These are phyloP conservation scores for Venustampulla echinocandica DNA, from an alignment of 495 filamentous ascomycete species.

Conservation along the genomic window DNA sequence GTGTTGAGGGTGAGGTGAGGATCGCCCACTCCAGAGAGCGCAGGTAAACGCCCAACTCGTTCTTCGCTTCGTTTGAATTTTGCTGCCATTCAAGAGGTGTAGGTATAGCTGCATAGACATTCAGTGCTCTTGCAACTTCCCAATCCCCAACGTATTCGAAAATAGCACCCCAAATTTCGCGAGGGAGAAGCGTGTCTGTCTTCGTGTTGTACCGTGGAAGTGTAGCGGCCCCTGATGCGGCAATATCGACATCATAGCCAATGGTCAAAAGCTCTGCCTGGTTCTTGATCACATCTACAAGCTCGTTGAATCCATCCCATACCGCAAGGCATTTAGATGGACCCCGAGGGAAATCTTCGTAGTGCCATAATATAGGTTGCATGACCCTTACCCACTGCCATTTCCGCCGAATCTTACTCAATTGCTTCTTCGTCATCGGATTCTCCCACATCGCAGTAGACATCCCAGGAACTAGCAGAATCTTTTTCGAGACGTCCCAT, in stretches of 20 bases:
- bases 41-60: slow-evolving; percentile 44
- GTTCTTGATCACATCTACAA: slow-evolving; percentile 59
- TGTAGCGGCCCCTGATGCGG: slow-evolving; percentile 32
- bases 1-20: slow-evolving; percentile 56
- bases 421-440: slow-evolving; percentile 72
- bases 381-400: slow-evolving; percentile 75
- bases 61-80: slow-evolving; percentile 32
- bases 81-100: slow-evolving; percentile 64
- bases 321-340: slow-evolving; percentile 40
- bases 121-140: slow-evolving; percentile 75
- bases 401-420: slow-evolving; percentile 66
- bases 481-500: slow-evolving; percentile 78
- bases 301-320: slow-evolving; percentile 59
- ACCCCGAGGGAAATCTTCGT: slow-evolving; percentile 42
- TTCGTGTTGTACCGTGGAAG: slow-evolving; percentile 14
- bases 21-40: slow-evolving; percentile 71
- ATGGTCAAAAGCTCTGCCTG: slow-evolving; percentile 53
- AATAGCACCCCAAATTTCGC: slow-evolving; percentile 83
- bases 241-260: slow-evolving; percentile 47
- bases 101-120: slow-evolving; percentile 66
- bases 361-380: slow-evolving; percentile 65
- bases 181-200: slow-evolving; percentile 44
- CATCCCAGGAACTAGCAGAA: slow-evolving; percentile 76
- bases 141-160: slow-evolving; percentile 79
- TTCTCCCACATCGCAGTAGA: slow-evolving; percentile 76